These are phyloP conservation scores for Ilyonectria destructans DNA, from an alignment of 2,329 filamentous ascomycete genomes.

Conservation along the genomic window DNA sequence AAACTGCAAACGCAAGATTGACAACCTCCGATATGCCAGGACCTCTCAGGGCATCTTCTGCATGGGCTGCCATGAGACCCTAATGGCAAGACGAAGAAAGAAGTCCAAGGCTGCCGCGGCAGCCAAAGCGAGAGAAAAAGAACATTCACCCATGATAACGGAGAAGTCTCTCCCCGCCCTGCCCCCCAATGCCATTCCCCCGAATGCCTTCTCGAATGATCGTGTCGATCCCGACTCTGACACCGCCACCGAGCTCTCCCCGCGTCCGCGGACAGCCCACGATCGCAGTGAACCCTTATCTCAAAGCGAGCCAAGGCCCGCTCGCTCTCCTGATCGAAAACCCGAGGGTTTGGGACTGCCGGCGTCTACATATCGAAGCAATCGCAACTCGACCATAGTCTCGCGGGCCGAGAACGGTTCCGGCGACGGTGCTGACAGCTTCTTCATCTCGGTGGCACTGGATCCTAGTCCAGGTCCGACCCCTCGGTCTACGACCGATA, in stretches of 20 bases:
- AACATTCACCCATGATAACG: conserved; percentile 77
- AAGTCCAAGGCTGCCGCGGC: conserved; percentile 79
- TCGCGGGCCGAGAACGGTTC: conserved; percentile 62
- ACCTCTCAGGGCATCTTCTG: conserved; percentile 99
- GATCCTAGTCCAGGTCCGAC: conserved; percentile 78
- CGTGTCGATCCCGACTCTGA: conserved; percentile 75
- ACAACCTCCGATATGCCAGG: conserved; percentile 96
- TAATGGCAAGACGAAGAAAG: conserved; percentile 94
- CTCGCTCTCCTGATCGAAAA: conserved; percentile 71
- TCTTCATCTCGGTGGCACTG: conserved; percentile 83
- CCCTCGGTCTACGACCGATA: conserved; percentile 69
- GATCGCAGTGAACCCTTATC: conserved; percentile 70
- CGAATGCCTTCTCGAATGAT: conserved; percentile 74
- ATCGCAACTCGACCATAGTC: conserved; percentile 80
- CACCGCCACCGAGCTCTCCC: conserved; percentile 79
- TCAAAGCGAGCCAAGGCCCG: conserved; percentile 67
- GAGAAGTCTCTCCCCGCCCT: conserved; percentile 96
- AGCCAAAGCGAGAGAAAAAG: conserved; percentile 75
- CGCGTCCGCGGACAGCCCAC: conserved; percentile 70
- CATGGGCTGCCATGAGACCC: conserved; percentile 97
- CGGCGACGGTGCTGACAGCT: conserved; percentile 76
- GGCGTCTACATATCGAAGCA: conserved; percentile 83
- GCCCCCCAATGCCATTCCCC: conserved; percentile 80
- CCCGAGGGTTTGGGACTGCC: conserved; percentile 79
- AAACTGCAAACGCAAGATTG: conserved; percentile 99